These are phyloP conservation scores for Mentha longifolia DNA, from an alignment of 257 asterid species.

Conservation along the genomic window DNA sequence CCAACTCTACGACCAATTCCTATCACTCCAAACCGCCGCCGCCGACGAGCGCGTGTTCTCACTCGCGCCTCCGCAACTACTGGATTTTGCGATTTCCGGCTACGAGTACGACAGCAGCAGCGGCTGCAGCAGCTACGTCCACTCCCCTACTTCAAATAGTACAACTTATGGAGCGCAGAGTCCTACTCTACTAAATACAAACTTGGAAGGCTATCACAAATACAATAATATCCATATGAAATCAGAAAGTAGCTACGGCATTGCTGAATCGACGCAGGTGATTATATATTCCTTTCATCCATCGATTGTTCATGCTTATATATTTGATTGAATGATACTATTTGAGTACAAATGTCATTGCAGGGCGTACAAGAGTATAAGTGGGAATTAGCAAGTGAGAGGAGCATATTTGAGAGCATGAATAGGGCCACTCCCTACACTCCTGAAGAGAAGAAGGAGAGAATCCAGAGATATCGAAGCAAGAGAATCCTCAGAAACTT, in stretches of 20 bases:
- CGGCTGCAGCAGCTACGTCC: conserved; percentile 29
- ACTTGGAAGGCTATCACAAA: not conserved
- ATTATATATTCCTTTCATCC: not conserved
- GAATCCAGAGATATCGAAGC: conserved; percentile 84
- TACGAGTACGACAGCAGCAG: conserved; percentile 17
- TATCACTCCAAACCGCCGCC: not conserved
- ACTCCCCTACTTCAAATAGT: conserved; percentile 9
- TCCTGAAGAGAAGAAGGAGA: conserved; percentile 84
- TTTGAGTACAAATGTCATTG: not conserved
- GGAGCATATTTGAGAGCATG: conserved; percentile 62
- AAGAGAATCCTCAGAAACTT: conserved; percentile 86
- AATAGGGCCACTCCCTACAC: conserved; percentile 75
- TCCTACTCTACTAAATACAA: not conserved
- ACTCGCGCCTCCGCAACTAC: not conserved
- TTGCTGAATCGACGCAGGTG: conserved; percentile 20
- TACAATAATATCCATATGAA: not conserved
- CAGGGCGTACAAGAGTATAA: conserved; percentile 6
- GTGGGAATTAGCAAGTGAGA: not conserved
- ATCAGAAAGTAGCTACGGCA: not conserved
- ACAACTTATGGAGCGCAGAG: conserved; percentile 21
- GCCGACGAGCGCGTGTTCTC: not conserved
- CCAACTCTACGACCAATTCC: not conserved
- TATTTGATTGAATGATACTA: no score
- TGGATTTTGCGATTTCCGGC: not conserved
- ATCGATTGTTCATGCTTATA: no score